Evolutionary conservation across 352 stramenopile species (phyloP).

Genomic region (Phytopythium ostracodes): DNA sequence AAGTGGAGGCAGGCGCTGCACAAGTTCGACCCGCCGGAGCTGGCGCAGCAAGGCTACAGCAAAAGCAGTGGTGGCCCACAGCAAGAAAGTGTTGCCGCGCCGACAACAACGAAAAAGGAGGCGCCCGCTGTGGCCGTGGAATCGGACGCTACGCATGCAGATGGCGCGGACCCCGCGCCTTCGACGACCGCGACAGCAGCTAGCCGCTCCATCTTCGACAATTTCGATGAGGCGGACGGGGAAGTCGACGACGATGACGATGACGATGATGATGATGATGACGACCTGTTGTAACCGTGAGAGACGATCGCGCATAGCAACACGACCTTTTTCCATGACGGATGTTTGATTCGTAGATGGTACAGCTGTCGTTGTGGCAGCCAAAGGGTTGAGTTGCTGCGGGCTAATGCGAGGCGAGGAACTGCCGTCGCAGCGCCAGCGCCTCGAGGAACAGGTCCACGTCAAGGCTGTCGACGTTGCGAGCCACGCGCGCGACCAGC

Average conservation of each 20-base stretch:
- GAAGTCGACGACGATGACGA: conserved; percentile 27
- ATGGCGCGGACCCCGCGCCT: neutral
- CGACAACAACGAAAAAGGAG: neutral
- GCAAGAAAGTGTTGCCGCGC: neutral
- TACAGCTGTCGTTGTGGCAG: neutral
- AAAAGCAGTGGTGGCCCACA: neutral
- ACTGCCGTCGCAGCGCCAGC: conserved; percentile 66
- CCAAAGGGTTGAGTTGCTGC: neutral
- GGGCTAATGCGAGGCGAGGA: conserved; percentile 43
- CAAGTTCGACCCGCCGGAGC: conserved; percentile 72
- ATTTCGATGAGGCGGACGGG: conserved; percentile 61
- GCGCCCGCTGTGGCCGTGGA: neutral
- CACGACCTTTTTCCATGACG: neutral
- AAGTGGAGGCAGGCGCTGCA: conserved; percentile 81
- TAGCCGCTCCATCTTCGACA: conserved; percentile 56
- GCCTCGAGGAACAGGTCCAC: conserved; percentile 76
- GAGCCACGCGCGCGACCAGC: conserved; percentile 59
- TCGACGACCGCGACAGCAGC: conserved; percentile 5
- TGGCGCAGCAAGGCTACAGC: conserved; percentile 12
- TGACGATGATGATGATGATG: conserved; percentile 43
- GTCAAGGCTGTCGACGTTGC: conserved; percentile 80
- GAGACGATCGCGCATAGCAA: neutral
- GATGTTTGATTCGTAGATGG: neutral
- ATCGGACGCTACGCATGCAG: neutral
- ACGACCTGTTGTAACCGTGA: conserved; percentile 56